phyloP scores from a whole-genome alignment of 768 basidiomycete genomes.

The Hirschioporus abietinus region DNA sequence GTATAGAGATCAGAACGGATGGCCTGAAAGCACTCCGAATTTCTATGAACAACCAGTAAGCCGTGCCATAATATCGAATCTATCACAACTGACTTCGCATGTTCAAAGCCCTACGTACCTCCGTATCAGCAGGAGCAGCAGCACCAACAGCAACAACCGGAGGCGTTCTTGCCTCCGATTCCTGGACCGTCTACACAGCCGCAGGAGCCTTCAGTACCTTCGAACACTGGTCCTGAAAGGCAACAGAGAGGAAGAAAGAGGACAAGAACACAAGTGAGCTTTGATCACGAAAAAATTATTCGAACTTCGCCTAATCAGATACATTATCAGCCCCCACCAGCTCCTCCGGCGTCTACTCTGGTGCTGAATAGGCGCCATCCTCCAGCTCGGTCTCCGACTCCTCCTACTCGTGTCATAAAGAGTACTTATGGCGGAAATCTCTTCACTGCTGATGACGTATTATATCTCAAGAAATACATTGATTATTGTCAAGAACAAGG shows the following conservation, averaged over 20 bases:
- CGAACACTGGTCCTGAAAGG: constrained; percentile 29
- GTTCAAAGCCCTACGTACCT: constrained; percentile 40
- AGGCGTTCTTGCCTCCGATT: constrained; percentile 49
- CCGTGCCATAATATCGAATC: constrained; percentile 1
- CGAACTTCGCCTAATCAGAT: constrained; percentile 10
- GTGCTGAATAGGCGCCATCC: constrained; percentile 63
- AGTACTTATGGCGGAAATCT: constrained; percentile 87
- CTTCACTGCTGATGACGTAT: constrained; percentile 78
- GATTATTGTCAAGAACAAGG: constrained; percentile 89
- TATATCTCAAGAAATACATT: constrained; percentile 83
- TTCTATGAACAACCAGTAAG: constrained; percentile 58
- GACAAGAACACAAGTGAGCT: constrained; percentile 48
- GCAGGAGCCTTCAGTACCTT: constrained; percentile 15
- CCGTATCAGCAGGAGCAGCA: constrained; percentile 43
- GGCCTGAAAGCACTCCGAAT: constrained; percentile 41
- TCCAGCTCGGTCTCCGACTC: constrained; percentile 75
- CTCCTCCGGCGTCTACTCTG: constrained; percentile 58
- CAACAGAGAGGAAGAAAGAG: constrained; percentile 67
- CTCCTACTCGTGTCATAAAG: constrained; percentile 77
- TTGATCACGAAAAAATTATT: background rate
- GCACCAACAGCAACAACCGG: constrained; percentile 12
- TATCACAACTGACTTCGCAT: background rate
- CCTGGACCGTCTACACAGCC: constrained; percentile 34
- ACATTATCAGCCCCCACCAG: constrained; percentile 46
- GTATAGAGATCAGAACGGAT: constrained; percentile 48